Evolutionary conservation across 2,329 filamentous ascomycete genomes (phyloP), one percentile per base, ranked within the genome.

Genomic region (Aureobasidium melanogenum): DNA sequence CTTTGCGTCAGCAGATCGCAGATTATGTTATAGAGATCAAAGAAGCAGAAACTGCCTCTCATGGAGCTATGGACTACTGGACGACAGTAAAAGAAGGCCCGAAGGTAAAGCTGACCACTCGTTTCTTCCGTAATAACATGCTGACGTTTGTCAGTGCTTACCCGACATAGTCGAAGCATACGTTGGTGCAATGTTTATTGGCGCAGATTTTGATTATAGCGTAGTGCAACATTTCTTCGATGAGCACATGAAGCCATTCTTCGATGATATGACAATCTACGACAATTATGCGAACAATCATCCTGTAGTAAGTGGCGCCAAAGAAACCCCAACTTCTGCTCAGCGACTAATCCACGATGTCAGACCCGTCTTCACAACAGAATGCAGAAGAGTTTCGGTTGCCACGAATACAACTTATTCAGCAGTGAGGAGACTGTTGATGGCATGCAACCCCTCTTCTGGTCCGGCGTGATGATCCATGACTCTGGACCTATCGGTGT

Each of bases 101-200:
- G 9, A 94, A 94, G 58, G 58, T 60, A 38, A 44, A 38, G 12
- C 12, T 19, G 34, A 19, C 30, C 19, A 6, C 3, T 47, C 15
- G 7, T 28, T 30, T 1, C 2, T 30, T 17, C 4, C 5, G 19
- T 10, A 19, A 19, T 14, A 6, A 6, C 24, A 2, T 36, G 14
- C 41, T 57, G 14, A 54, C 28, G 7, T 12, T 10, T 6, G 26
- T 5, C 14, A 60, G 75, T 85, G 82, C 58, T 83, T 97, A 6
- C 84, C 92, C 0, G 94, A 99, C 72, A 84, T 96, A 39, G 80
- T 97, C 3, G 94, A 99, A 78, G 85, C 93, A 0, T 94, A 91
- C 67, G 77, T 97, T 2, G 94, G 91, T 1, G 93, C 93, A 22
- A 80, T 97, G 24, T 97, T 97, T 71, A 88, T 99, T 12, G 94